phyloP scores from a whole-genome alignment of 306 rosid genomes.

The Dalbergia cochinchinensis region DNA sequence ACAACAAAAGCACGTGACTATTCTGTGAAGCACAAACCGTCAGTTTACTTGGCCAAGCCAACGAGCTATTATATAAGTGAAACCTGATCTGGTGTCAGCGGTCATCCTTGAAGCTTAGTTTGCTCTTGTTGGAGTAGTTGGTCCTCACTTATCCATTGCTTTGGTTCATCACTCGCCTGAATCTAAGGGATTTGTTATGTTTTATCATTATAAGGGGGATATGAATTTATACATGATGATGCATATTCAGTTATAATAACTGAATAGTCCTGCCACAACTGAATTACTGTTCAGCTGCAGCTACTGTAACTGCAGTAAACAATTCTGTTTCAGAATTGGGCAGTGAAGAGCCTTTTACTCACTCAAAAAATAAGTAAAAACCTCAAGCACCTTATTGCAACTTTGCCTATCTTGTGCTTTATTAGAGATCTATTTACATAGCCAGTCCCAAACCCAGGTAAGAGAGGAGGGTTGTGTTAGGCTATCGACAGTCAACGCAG shows the following conservation, averaged over 20 bases:
- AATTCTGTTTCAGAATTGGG: neutral
- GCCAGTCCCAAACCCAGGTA: too few species aligned
- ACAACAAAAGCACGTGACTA: neutral
- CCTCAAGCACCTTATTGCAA: neutral
- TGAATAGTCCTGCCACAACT: neutral
- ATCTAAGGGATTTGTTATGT: neutral
- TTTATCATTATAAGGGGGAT: neutral
- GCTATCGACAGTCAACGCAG: too few species aligned
- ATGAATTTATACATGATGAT: neutral
- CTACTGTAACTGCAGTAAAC: neutral
- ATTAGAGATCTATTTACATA: too few species aligned
- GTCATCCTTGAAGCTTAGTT: neutral
- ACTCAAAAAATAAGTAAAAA: neutral
- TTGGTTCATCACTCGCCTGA: neutral
- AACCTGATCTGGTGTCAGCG: conserved; percentile 7
- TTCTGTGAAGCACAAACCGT: neutral
- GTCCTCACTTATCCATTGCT: neutral
- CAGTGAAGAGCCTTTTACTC: neutral
- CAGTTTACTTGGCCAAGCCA: neutral
- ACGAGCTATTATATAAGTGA: neutral
- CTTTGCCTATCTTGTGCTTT: too few species aligned
- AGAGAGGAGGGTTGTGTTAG: too few species aligned
- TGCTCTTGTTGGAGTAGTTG: neutral
- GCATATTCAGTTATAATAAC: neutral
- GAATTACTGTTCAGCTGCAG: neutral